Percentiles rank a stretch among this genome's conserved stretches.
Evolutionary conservation across 1,284 basidiomycete genomes (phyloP).

Genomic region (Pseudozyma pruni): DNA sequence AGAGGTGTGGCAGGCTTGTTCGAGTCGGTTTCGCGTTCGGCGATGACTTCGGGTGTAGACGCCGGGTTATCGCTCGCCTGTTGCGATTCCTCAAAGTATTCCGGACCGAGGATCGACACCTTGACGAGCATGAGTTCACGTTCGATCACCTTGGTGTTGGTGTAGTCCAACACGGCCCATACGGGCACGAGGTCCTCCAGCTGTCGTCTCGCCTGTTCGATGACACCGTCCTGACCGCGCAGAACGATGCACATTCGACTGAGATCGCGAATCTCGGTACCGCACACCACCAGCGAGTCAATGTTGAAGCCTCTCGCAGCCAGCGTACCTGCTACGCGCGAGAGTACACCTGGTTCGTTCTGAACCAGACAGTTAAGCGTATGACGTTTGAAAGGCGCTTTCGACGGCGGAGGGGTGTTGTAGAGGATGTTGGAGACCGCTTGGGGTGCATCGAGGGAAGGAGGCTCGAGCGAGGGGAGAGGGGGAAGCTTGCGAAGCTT

Average conservation of each 20-base stretch:
- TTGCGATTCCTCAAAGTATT: constrained; percentile 80
- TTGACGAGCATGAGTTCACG: constrained; percentile 89
- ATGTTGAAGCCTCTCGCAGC: constrained; percentile 98
- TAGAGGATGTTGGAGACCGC: constrained; percentile 69
- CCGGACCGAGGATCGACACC: constrained; percentile 94
- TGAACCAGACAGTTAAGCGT: constrained; percentile 98
- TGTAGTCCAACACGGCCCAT: constrained; percentile 68
- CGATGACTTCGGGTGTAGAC: constrained; percentile 51
- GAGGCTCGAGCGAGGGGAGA: constrained; percentile 64
- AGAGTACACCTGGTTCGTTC: constrained; percentile 98
- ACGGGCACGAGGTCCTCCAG: constrained; percentile 66
- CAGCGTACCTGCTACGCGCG: constrained; percentile 95
- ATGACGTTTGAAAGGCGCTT: constrained; percentile 96
- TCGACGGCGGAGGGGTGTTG: constrained; percentile 90
- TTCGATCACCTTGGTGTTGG: constrained; percentile 75
- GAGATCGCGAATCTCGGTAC: constrained; percentile 95
- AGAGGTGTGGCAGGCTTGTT: constrained; percentile 14
- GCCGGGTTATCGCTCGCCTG: constrained; percentile 25
- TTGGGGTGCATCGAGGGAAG: constrained; percentile 63
- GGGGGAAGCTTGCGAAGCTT: constrained; percentile 66
- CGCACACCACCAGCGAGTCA: constrained; percentile 97
- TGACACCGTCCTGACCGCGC: constrained; percentile 94
- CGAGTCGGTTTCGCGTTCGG: constrained; percentile 48
- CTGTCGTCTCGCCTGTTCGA: constrained; percentile 80
- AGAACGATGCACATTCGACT: constrained; percentile 98